Evolutionary conservation across 148 eudicot species (phyloP).

Genomic region (Persicaria tinctoria): DNA sequence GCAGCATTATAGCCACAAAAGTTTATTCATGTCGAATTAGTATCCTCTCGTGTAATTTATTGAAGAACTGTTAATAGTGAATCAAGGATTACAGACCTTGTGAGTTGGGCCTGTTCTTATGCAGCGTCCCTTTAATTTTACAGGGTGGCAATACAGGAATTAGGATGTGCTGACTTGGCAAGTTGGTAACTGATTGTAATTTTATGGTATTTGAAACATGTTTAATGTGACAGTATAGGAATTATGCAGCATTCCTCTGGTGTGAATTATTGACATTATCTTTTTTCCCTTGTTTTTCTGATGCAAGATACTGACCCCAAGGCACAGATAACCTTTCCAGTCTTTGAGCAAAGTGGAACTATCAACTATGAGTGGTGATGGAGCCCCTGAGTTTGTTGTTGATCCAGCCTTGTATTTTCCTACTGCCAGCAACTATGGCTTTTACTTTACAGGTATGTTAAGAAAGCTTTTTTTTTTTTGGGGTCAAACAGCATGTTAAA

Average conservation of each 20-base stretch:
- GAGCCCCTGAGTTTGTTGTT: conserved; percentile 54
- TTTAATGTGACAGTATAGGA: not conserved
- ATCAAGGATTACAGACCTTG: too few species aligned
- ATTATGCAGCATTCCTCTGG: not conserved
- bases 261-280: not conserved
- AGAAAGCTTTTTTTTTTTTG: not conserved
- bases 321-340: conserved; percentile 31
- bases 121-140: not conserved
- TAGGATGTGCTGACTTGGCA: conserved; percentile 8
- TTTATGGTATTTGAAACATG: not conserved
- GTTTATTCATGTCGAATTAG: not conserved
- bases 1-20: not conserved
- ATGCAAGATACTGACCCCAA: conserved; percentile 47
- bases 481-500: not conserved
- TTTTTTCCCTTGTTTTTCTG: conserved; percentile 21
- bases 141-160: not conserved
- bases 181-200: not conserved
- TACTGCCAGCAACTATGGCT: conserved; percentile 68
- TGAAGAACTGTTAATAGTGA: too few species aligned
- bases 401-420: conserved; percentile 77
- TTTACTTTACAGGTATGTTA: conserved; percentile 65
- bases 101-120: not conserved
- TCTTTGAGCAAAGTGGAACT: conserved; percentile 34
- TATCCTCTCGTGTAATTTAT: not conserved
- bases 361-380: conserved; percentile 59